Percentiles rank a stretch among this genome's conserved stretches.
Conservation (phyloP, 768 basidiomycete genomes). For the Leccinum longicurvipes region DNA sequence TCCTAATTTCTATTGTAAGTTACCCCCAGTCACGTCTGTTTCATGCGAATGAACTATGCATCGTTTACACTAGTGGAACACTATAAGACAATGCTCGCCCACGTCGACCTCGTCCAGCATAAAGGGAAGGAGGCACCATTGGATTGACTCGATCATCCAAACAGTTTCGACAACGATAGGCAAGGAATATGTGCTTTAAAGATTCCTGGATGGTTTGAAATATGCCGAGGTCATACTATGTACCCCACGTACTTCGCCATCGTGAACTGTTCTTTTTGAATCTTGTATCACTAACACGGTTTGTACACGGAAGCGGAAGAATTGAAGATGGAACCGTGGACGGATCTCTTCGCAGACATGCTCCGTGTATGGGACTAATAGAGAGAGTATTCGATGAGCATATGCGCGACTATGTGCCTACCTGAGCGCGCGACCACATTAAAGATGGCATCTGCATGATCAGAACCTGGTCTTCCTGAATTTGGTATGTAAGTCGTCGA, state of each 20-base stretch:
- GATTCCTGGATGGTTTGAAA: neutral
- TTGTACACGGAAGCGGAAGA: neutral
- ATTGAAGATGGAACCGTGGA: constrained; percentile 2
- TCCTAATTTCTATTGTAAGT: neutral
- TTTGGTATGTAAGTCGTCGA: too few species aligned
- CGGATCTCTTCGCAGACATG: constrained; percentile 19
- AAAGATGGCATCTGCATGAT: constrained; percentile 2
- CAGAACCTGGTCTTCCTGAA: neutral
- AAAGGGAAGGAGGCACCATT: constrained; percentile 88
- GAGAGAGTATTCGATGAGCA: neutral
- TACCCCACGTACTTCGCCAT: neutral
- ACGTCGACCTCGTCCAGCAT: constrained; percentile 84
- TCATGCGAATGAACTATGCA: too few species aligned
- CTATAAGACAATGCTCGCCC: constrained; percentile 88
- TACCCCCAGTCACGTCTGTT: too few species aligned
- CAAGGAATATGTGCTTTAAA: constrained; percentile 74
- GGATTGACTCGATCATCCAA: constrained; percentile 81
- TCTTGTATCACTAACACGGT: neutral
- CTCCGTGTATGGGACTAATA: neutral
- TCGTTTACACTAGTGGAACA: constrained; percentile 70
- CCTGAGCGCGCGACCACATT: neutral
- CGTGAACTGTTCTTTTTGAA: neutral
- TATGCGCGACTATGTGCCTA: neutral
- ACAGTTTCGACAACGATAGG: constrained; percentile 82
- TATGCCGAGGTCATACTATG: constrained; percentile 3